Evolutionary conservation across 192 early-diverging fungal species (phyloP), one percentile per base, ranked within the genome.

Genomic region (Thamnidium elegans): DNA sequence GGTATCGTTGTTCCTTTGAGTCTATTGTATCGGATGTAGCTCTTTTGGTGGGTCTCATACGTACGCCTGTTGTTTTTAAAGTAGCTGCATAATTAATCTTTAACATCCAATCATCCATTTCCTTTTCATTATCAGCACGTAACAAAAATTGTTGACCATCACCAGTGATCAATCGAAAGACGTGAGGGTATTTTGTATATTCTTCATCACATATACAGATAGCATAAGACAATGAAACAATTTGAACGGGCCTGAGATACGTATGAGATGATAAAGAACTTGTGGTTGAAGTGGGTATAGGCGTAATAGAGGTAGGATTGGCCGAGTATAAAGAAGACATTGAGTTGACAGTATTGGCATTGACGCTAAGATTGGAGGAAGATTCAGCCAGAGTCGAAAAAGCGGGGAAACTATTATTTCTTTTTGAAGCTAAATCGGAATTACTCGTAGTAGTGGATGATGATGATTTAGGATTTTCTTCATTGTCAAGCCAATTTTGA

Each of bases 51-150:
- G 61, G 56, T 19, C 70, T 52, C 19, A 78, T 58, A 62, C 71
- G 64, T 1, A 83, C 72, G 1, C 80, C 81, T 2, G 70, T 70
- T 9, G 88, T 84, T 66, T 89, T 92, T 69, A 92, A 81, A 14
- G 89, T 79, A 6, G 89, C 84, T 0, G 89, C 89, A 68, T 90
- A 92, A 77, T 92, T 92, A 55, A 92, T 87, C 46, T 85, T 84
- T 36, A 81, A 73, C 80, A 92, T 89, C 90, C 90, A 92, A 65
- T 92, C 87, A 31, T 89, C 84, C 73, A 92, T 86, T 20, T 87
- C 82, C 34, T 82, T 76, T 63, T 89, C 87, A 50, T 73, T 78
- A 6, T 87, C 75, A 5, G 88, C 87, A 73, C 86, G 78, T 59
- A 92, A 79, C 43, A 92, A 65, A 52, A 87, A 87, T 65, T 90